Evolutionary conservation across 2,329 filamentous ascomycete species (phyloP).

Genomic region (Ophiosphaerella narmari): DNA sequence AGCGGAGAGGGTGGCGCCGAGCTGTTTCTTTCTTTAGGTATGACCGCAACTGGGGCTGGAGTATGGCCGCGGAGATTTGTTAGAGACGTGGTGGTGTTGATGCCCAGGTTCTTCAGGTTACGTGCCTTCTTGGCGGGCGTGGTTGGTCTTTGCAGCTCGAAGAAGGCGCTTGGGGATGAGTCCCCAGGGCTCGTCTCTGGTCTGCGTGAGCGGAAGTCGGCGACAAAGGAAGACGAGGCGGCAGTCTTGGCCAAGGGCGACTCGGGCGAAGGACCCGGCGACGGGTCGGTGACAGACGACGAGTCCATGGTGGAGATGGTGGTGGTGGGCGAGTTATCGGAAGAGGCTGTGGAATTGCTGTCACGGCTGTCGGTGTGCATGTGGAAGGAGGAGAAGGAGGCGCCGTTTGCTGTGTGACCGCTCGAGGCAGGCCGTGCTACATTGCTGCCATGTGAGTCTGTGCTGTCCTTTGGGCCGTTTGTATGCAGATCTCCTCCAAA

Average conservation of each 20-base stretch:
- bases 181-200: conserved; percentile 49
- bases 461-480: conserved; percentile 55
- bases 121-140: conserved; percentile 70
- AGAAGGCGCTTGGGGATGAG: conserved; percentile 56
- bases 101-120: conserved; percentile 83
- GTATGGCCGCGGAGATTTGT: conserved; percentile 51
- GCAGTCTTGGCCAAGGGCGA: conserved; percentile 78
- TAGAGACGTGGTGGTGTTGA: conserved; percentile 65
- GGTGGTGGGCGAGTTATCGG: conserved; percentile 92
- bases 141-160: conserved; percentile 54
- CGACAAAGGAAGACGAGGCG: conserved; percentile 69
- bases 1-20: conserved; percentile 73
- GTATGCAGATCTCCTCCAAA: conserved; percentile 65
- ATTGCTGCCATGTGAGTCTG: conserved; percentile 32
- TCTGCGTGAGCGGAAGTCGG: conserved; percentile 53
- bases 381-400: conserved; percentile 57
- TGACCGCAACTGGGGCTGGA: conserved; percentile 58
- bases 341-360: conserved; percentile 83
- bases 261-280: conserved; percentile 86
- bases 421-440: conserved; percentile 42
- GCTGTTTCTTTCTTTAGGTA: conserved; percentile 51
- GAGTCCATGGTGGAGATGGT: conserved; percentile 92
- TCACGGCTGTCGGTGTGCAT: conserved; percentile 70
- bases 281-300: conserved; percentile 85
- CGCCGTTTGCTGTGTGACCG: conserved; percentile 38